Evolutionary conservation across 106 monocot genomes (phyloP).

Genomic region (Agapanthus africanus): DNA sequence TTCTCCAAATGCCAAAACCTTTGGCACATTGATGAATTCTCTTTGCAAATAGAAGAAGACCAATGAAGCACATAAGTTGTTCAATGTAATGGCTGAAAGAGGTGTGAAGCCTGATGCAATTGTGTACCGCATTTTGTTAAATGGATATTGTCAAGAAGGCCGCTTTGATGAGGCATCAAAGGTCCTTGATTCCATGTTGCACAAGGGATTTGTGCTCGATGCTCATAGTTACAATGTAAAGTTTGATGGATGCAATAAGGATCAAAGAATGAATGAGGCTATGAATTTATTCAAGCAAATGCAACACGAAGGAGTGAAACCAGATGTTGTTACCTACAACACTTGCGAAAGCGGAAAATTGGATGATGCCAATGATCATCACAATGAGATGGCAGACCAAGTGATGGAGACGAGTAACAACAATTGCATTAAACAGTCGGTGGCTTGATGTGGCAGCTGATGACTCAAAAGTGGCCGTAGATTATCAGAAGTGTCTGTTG

Average conservation of each 20-base stretch:
- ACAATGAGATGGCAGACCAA: constrained; percentile 1
- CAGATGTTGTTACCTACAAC: constrained; percentile 13
- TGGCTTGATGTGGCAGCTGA: too few relatives aligned
- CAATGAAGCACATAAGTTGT: constrained; percentile 14
- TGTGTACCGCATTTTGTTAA: constrained; percentile 16
- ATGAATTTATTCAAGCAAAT: constrained; percentile 8
- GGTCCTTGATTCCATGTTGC: constrained; percentile 9
- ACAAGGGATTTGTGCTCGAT: neutral
- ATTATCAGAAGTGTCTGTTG: too few relatives aligned
- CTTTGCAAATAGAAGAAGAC: constrained; percentile 20
- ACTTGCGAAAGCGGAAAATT: constrained; percentile 7
- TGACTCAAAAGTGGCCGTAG: too few relatives aligned
- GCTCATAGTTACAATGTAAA: neutral
- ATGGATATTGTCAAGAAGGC: constrained; percentile 19
- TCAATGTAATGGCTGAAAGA: constrained; percentile 16
- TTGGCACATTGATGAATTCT: constrained; percentile 17
- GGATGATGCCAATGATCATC: neutral
- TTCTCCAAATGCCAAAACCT: constrained; percentile 14
- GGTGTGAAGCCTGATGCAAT: constrained; percentile 9
- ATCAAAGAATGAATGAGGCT: constrained; percentile 14
- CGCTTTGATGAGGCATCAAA: neutral
- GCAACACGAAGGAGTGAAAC: constrained; percentile 11
- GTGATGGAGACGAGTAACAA: too few relatives aligned
- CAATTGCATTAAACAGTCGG: too few relatives aligned
- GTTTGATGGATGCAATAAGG: constrained; percentile 18